phyloP scores from a whole-genome alignment of 1,284 basidiomycete genomes.

The Leccinum variabile region DNA sequence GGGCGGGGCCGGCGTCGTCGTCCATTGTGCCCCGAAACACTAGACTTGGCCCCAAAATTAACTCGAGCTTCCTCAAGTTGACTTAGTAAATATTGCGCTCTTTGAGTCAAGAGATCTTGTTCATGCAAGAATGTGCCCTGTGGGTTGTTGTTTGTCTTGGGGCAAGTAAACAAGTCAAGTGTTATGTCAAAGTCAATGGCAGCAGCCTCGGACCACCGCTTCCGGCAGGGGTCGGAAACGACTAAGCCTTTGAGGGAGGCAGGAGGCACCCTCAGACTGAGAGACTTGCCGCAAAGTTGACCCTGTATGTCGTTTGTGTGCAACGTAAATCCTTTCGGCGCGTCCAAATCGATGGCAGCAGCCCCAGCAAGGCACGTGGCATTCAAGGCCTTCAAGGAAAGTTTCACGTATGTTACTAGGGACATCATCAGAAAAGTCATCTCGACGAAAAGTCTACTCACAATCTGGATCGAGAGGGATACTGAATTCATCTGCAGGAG shows the following conservation, averaged over 20 bases:
- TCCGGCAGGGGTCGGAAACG: slow-evolving; percentile 38
- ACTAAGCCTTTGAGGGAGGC: slow-evolving; percentile 48
- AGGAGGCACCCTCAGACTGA: slow-evolving; percentile 54
- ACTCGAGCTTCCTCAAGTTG: slow-evolving; percentile 25
- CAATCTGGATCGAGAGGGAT: slow-evolving; percentile 73
- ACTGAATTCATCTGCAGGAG: slow-evolving; percentile 72
- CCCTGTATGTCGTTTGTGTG: slow-evolving; percentile 77
- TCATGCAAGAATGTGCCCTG: slow-evolving; percentile 70
- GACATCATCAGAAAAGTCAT: slow-evolving; percentile 11
- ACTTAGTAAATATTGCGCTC: slow-evolving; percentile 61
- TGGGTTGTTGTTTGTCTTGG: slow-evolving; percentile 52
- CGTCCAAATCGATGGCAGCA: slow-evolving; percentile 55
- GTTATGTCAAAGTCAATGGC: slow-evolving; percentile 53
- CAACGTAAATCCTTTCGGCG: slow-evolving; percentile 62
- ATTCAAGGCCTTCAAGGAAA: slow-evolving; percentile 55
- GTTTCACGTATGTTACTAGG: slow-evolving; percentile 53
- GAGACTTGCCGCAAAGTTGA: slow-evolving; percentile 59
- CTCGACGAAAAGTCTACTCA: slow-evolving; percentile 35
- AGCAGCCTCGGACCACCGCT: slow-evolving; percentile 71
- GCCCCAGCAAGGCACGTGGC: slow-evolving; percentile 52
- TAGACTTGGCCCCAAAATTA: slow-evolving; percentile 4
- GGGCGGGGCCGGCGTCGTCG: slow-evolving; percentile 24
- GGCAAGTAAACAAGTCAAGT: slow-evolving; percentile 68
- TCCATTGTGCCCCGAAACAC: neutral
- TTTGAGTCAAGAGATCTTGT: slow-evolving; percentile 69